Evolutionary conservation across 192 early-diverging fungal species (phyloP).

Genomic region (Geosiphon pyriformis): DNA sequence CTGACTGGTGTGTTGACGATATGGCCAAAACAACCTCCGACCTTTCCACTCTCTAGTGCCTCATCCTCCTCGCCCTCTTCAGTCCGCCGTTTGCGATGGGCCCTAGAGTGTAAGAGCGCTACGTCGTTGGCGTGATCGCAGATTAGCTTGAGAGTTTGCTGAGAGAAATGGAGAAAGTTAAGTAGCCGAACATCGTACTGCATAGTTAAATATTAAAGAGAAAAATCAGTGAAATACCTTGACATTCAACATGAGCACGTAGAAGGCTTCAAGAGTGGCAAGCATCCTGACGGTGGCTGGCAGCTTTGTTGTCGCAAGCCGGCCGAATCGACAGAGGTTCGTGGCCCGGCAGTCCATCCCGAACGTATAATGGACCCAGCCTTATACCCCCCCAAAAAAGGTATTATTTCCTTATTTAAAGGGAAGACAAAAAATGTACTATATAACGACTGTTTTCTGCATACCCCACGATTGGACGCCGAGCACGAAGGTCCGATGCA

Average conservation of each 20-base stretch:
- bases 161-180: background rate
- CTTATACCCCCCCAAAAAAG: too few species aligned
- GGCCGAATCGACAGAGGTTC: slow-evolving; percentile 20
- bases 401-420: too few species aligned
- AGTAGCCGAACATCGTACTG: background rate
- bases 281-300: background rate
- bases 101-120: background rate
- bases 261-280: background rate
- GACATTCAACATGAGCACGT: background rate
- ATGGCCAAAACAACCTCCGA: background rate
- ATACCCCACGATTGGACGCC: slow-evolving; percentile 29
- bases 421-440: slow-evolving; percentile 17
- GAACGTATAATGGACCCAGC: slow-evolving; percentile 14
- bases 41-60: too few species aligned
- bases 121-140: background rate
- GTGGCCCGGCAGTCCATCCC: slow-evolving; percentile 24
- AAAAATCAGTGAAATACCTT: background rate
- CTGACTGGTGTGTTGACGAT: background rate
- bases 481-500: slow-evolving; percentile 25
- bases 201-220: background rate
- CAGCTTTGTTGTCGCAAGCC: slow-evolving; percentile 5
- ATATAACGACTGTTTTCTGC: too few species aligned
- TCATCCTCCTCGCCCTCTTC: background rate
- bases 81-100: background rate
- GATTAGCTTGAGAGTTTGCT: background rate